Evolutionary conservation across 257 asterid species (phyloP).

Genomic region (Apocynum venetum): DNA sequence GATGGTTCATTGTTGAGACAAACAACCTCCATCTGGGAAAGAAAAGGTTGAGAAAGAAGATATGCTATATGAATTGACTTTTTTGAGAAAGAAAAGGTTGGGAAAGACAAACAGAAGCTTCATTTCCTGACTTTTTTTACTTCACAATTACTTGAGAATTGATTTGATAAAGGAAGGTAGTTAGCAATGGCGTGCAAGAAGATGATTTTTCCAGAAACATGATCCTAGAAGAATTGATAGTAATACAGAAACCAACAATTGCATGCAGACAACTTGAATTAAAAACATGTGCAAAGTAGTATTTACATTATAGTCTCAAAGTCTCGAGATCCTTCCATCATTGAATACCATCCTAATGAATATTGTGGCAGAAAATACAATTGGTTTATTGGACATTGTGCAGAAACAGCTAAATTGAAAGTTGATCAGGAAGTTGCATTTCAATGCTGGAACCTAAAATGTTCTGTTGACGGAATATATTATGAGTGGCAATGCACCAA

Average conservation of each 20-base stretch:
- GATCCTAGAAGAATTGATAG: neutral
- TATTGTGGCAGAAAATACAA: neutral
- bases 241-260: neutral
- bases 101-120: neutral
- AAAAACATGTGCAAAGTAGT: neutral
- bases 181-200: neutral
- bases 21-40: conserved; percentile 52
- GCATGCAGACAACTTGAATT: neutral
- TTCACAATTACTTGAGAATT: neutral
- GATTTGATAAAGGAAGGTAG: neutral
- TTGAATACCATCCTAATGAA: neutral
- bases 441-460: neutral
- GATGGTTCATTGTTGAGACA: conserved; percentile 47
- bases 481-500: too few species aligned
- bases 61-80: too few species aligned
- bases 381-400: neutral
- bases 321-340: neutral
- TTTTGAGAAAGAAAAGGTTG: neutral
- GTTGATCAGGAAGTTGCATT: neutral
- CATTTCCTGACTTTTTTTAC: neutral
- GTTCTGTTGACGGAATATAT: too few species aligned
- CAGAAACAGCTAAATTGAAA: neutral
- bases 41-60: too few species aligned
- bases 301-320: neutral
- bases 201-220: neutral